phyloP scores from a whole-genome alignment of 73 alveolate genomes.

The Paramecium caudatum region DNA sequence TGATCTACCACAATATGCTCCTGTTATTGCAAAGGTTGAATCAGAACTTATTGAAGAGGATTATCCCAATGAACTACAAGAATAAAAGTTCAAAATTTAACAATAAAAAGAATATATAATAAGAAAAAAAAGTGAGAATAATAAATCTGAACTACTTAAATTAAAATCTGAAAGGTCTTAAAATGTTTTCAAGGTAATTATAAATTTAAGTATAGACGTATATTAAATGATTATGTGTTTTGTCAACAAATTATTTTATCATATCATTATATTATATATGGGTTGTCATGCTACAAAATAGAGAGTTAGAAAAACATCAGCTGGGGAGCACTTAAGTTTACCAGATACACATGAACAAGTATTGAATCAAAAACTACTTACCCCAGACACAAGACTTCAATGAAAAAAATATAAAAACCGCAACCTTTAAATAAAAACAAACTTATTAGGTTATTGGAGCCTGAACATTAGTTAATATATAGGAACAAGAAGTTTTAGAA shows the following conservation, averaged over 20 bases:
- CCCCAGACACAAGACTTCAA: not conserved
- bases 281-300: conserved; percentile 10
- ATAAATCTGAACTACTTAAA: not conserved
- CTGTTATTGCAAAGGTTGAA: not conserved
- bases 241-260: no score
- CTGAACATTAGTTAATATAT: not conserved
- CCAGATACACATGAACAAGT: not conserved
- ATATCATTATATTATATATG: no score
- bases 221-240: no score
- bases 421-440: conserved; percentile 12
- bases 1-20: no score
- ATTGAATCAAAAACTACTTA: not conserved
- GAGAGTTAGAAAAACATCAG: not conserved
- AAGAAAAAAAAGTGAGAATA: not conserved
- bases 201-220: no score
- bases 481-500: conserved; percentile 8
- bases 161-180: not conserved
- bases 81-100: not conserved
- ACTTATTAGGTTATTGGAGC: not conserved
- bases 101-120: not conserved
- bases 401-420: not conserved
- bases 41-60: not conserved
- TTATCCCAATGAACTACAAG: not conserved
- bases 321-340: not conserved
- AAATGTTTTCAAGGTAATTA: no score